Conservation (phyloP, 2,329 filamentous ascomycete species). For the Aspergillus tamarii region DNA sequence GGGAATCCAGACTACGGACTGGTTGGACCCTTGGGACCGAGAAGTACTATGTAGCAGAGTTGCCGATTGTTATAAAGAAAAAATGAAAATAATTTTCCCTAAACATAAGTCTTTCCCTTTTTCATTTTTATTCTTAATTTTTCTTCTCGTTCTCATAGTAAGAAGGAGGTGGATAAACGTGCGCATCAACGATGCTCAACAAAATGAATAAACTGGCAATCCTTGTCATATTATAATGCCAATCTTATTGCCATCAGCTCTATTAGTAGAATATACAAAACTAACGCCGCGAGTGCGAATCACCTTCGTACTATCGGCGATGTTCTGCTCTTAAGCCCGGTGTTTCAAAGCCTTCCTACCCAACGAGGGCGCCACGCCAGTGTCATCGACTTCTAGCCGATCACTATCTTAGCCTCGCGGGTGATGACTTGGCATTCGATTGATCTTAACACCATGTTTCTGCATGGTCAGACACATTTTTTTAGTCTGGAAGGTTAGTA, state of each 20-base stretch:
- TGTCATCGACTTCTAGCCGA: background rate
- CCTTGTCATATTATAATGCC: background rate
- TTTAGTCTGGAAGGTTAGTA: background rate
- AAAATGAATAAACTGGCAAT: background rate
- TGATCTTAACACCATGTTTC: background rate
- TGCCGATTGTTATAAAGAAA: background rate
- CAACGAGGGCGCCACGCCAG: background rate
- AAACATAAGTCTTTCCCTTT: background rate
- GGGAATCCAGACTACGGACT: conserved; percentile 1
- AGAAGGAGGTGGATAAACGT: background rate
- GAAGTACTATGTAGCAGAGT: background rate
- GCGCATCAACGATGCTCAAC: background rate
- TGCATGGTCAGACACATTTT: background rate
- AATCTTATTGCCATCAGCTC: no score
- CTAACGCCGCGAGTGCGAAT: background rate
- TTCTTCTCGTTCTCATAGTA: background rate
- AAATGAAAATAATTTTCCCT: background rate
- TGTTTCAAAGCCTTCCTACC: background rate
- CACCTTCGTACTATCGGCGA: background rate
- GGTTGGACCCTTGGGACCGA: background rate
- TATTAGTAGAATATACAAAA: background rate
- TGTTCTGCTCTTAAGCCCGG: background rate
- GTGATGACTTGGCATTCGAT: conserved; percentile 2
- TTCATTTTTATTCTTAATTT: background rate
- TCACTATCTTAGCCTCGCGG: conserved; percentile 1